Evolutionary conservation across 805 yeast species (phyloP), one percentile per base, ranked within the genome.

Genomic region (Kodamaea lidongshanica): DNA sequence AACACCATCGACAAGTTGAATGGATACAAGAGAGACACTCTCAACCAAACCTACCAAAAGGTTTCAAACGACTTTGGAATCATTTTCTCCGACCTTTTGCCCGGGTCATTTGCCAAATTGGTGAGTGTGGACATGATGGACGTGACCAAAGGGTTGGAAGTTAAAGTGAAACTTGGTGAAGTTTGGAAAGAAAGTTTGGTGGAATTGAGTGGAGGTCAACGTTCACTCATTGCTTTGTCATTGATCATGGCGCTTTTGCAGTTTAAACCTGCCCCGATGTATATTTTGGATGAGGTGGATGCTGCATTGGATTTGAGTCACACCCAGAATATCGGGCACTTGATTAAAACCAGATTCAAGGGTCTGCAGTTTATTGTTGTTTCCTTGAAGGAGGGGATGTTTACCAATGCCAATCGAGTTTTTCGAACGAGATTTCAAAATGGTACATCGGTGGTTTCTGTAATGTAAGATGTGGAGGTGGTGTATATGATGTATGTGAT

Each of bases 221-320:
- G 97, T 43, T 92, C 97, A 1, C 71, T 94, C 40, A 84, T 89
- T 40, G 98, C 98, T 0, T 62, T 92, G 34, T 84, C 97, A 3
- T 65, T 89, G 44, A 92, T 92, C 44, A 72, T 89, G 76, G 95
- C 97, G 0, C 65, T 92, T 38, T 64, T 92, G 28, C 95, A 87
- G 54, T 89, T 83, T 65, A 85, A 87, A 54, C 99, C 99, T 4
- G 98, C 99, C 1, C 98, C 98, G 6, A 84, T 92, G 95, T 92
- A 92, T 50, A 89, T 92, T 44, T 64, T 92, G 35, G 98, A 92
- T 58, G 98, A 92, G 60, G 96, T 92, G 21, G 98, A 92, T 61
- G 98, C 99, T 1, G 99, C 99, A 1, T 69, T 92, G 41, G 99
- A 92, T 66, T 70, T 89, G 41, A 84, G 94, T 36, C 99, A 92